Evolutionary conservation across 2,329 filamentous ascomycete species (phyloP).

Genomic region (Aureobasidium sp.): DNA sequence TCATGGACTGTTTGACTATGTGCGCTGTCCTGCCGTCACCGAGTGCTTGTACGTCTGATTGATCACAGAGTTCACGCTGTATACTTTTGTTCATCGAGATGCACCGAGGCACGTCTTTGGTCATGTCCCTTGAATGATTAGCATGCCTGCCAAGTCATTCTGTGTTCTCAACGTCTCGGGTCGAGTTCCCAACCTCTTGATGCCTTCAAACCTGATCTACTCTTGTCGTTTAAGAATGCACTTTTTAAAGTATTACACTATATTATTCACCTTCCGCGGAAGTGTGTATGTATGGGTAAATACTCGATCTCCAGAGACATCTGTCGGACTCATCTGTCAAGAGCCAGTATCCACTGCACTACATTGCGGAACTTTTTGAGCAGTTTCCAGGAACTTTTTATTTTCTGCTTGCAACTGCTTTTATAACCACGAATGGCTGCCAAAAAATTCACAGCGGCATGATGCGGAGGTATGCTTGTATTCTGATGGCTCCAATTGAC

Average conservation of each 20-base stretch:
- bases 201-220: neutral
- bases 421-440: neutral
- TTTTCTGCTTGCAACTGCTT: no score
- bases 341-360: no score
- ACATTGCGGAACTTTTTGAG: neutral
- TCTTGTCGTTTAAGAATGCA: neutral
- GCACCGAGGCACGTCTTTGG: neutral
- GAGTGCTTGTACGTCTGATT: neutral
- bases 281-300: no score
- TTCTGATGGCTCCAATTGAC: no score
- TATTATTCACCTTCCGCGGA: neutral
- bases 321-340: no score
- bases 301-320: no score
- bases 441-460: no score
- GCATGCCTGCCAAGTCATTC: neutral
- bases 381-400: neutral
- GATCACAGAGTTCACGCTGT: neutral
- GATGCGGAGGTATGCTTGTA: neutral
- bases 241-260: neutral
- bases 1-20: neutral
- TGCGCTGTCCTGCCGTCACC: neutral
- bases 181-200: neutral
- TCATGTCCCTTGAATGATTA: neutral
- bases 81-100: neutral
- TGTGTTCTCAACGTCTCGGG: neutral